These are phyloP conservation scores for Pelargonium fulgidum DNA, from an alignment of 441 rosid genomes.

Conservation along the genomic window DNA sequence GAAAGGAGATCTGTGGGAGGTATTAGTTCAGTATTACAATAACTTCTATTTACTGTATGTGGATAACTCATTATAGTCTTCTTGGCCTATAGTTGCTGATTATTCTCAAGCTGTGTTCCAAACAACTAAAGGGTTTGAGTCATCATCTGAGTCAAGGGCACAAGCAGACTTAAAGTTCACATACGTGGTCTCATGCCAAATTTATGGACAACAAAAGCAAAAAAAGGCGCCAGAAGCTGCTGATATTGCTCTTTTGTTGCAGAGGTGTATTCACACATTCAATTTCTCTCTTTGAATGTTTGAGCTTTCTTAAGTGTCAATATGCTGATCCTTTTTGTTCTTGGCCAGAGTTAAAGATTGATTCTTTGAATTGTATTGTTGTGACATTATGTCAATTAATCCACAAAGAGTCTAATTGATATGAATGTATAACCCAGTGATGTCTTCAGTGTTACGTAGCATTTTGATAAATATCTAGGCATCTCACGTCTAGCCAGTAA, in stretches of 20 bases:
- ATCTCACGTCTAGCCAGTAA: background rate
- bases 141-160: slow-evolving; percentile 89
- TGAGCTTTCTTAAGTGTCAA: slow-evolving; percentile 3
- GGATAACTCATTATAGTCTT: slow-evolving; percentile 19
- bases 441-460: background rate
- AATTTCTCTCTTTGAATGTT: slow-evolving; percentile 14
- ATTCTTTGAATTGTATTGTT: slow-evolving; percentile 1
- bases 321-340: background rate
- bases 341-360: background rate
- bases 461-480: slow-evolving; percentile 1
- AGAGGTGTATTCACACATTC: slow-evolving; percentile 34
- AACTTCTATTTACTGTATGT: slow-evolving; percentile 7
- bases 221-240: slow-evolving; percentile 87
- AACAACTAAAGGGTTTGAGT: slow-evolving; percentile 74
- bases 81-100: slow-evolving; percentile 38
- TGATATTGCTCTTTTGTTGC: slow-evolving; percentile 91
- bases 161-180: slow-evolving; percentile 91
- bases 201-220: slow-evolving; percentile 97
- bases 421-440: background rate
- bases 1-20: slow-evolving; percentile 70
- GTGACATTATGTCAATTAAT: background rate
- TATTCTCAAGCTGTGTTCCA: slow-evolving; percentile 40
- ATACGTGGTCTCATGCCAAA: slow-evolving; percentile 93
- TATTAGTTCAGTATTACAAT: slow-evolving; percentile 26
- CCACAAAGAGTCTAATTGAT: background rate